Evolutionary conservation across 106 monocot genomes (phyloP).

Genomic region (Xerophyta viscosa): DNA sequence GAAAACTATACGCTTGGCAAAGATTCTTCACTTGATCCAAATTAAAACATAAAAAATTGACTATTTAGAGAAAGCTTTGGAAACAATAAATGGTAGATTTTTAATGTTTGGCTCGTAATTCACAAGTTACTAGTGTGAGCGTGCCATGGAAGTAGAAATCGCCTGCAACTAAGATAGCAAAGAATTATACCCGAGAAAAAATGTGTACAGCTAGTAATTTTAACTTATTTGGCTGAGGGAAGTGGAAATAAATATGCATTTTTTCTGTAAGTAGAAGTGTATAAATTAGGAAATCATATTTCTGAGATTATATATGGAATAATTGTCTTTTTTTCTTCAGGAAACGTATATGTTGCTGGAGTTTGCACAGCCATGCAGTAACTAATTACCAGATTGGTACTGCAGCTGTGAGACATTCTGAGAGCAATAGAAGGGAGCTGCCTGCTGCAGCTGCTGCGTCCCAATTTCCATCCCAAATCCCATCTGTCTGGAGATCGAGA

Average conservation of each 20-base stretch:
- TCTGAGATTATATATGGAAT: not conserved
- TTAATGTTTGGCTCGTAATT: too few species aligned
- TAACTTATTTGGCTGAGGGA: too few species aligned
- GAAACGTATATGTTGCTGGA: not conserved
- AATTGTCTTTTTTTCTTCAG: not conserved
- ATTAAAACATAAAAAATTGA: too few species aligned
- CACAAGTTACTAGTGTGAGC: too few species aligned
- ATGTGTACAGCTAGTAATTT: too few species aligned
- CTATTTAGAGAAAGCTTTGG: too few species aligned
- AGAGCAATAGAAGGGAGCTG: slow-evolving; percentile 6
- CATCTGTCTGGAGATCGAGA: slow-evolving; percentile 74
- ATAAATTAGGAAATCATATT: not conserved
- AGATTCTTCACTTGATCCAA: too few species aligned
- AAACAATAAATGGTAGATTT: too few species aligned
- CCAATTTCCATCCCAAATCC: slow-evolving; percentile 22
- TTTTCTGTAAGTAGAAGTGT: not conserved
- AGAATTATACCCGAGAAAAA: too few species aligned
- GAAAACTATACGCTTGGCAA: too few species aligned
- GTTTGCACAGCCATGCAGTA: not conserved
- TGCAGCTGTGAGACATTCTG: slow-evolving; percentile 23
- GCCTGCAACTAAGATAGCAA: too few species aligned
- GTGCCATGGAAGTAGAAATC: slow-evolving; percentile 15
- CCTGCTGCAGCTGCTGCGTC: not conserved
- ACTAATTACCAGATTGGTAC: slow-evolving; percentile 33
- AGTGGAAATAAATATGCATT: too few species aligned